Base-by-base conservation (phyloP, 495 filamentous ascomycete species). In the Hypoxylon crocopeplum region DNA sequence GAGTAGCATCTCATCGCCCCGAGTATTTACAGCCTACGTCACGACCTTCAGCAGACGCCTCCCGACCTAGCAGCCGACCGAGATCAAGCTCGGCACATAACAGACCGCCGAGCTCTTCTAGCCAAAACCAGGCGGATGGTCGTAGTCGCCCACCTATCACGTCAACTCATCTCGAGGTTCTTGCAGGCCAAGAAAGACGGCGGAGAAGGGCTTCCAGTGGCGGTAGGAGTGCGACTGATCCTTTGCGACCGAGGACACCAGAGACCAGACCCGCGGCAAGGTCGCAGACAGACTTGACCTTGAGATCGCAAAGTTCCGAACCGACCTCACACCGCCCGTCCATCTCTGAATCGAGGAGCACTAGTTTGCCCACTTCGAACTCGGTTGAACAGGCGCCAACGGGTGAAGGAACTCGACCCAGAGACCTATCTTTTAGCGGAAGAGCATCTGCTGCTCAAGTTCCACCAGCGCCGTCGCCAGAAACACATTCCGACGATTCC, bases 261-360 rank as follows among this genome's bases (percentile, higher is more conserved):
- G 75, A 77, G 5, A 46, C 69, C 21, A 73, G 72, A 40, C 74
- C 78, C 45, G 77, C 79, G 42, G 70, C 79, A 11, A 75, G 80
- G 22, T 87, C 86, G 30, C 77, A 82, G 40, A 87, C 83, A 7
- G 88, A 91, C 59, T 71, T 89, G 1, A 74, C 72, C n/a, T 64
- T 78, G 13, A 66, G 77, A 53, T 68, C 80, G 15, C 76, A 72
- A 10, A 70, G 72, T 10, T 62, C 69, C n/a, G 69, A 69, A 5
- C 38, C 70, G 41, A 40, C 58, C 7, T 58, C 52, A 22, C 66
- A 63, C 13, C 64, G 67, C 15, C 48, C 66, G 7, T 63, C 65
- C 4, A 56, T 73, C 34, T 79, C 77, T 1, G 82, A 86, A 47
- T 60, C 48, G 5, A 63, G 74, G 36, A 75, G 72, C 42, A 45